Conservation (phyloP, 768 basidiomycete species). For the Omphalotus guepiniiformis region DNA sequence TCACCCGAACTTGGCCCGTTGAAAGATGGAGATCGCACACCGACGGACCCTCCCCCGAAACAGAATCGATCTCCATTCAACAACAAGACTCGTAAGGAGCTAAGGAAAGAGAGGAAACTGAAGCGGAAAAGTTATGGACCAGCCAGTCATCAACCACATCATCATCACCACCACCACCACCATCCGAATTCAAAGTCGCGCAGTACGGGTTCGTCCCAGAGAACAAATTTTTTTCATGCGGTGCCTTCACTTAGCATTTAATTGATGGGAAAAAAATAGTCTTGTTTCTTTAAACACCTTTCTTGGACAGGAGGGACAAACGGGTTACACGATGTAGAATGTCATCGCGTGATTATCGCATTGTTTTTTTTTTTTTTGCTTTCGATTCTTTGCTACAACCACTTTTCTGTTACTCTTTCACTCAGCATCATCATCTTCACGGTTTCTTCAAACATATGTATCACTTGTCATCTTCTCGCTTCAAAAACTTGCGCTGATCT, state of each 20-base stretch:
- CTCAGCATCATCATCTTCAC: no score
- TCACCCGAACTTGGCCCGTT: constrained; percentile 52
- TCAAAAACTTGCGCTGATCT: no score
- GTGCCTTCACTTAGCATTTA: constrained; percentile 6
- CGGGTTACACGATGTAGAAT: no score
- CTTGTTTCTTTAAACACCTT: no score
- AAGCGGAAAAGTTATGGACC: constrained; percentile 55
- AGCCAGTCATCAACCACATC: constrained; percentile 39
- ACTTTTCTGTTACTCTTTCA: no score
- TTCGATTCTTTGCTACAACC: no score
- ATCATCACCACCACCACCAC: constrained; percentile 53
- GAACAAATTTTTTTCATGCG: constrained; percentile 30
- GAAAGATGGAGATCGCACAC: constrained; percentile 53
- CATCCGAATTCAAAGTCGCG: constrained; percentile 65
- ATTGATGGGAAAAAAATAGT: no score
- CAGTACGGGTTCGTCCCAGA: constrained; percentile 51
- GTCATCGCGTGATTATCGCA: no score
- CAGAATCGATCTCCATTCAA: constrained; percentile 33
- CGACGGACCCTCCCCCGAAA: constrained; percentile 36
- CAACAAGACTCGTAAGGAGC: constrained; percentile 58
- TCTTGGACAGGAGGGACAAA: no score
- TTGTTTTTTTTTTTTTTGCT: no score
- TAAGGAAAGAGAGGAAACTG: constrained; percentile 63
- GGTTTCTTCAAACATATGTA: no score
- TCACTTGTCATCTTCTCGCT: no score